Base-by-base conservation (phyloP, 805 yeast genomes). In the Vanderwaltozyma polyspora region DNA sequence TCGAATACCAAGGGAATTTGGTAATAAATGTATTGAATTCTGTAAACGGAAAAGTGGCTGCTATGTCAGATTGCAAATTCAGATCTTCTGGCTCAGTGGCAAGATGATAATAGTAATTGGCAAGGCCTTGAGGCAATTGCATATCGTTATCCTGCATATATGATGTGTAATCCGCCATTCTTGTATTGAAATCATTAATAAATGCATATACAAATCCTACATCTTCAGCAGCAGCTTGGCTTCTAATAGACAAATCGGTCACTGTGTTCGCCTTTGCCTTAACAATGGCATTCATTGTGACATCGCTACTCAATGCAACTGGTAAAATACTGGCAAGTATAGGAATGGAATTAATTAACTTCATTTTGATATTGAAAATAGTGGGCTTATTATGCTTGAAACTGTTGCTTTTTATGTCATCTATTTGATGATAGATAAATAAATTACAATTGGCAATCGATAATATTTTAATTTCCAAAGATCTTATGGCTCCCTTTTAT, bases 1-100 rank as follows among this genome's bases (percentile, higher is more conserved):
- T 49, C 3, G 40, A 31, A 32, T 55, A 56, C 60, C 59, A 55
- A 19, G 59, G 58, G 29, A 52, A 52, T 5, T 40, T 39, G 2
- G 64, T 52, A 19, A 59, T 51, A 45, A 62, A 52, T 5, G 64
- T 58, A 24, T 47, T 43, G 36, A 63, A 61, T 5, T 58, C 60
- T 3, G 45, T 36, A 25, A 63, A 63, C 12, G 67, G 67, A 41
- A 63, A 62, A 9, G 45, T 38, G 16, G 33, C 34, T 11, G 54
- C 41, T 21, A 62, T 44, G 32, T 49, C 60, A 5, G 43, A 31
- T 34, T 43, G 32, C 15, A 62, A 31, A 23, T 49, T 46, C 1
- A 45, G 42, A 7, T 52, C 52, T 3, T 49, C 45, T 8, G 47
- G 38, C 4, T 59, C 34, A 2, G 47, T 40, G 3, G 49, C 57